phyloP scores from a whole-genome alignment of 257 asterid species.

The Solanum sparsipilum region DNA sequence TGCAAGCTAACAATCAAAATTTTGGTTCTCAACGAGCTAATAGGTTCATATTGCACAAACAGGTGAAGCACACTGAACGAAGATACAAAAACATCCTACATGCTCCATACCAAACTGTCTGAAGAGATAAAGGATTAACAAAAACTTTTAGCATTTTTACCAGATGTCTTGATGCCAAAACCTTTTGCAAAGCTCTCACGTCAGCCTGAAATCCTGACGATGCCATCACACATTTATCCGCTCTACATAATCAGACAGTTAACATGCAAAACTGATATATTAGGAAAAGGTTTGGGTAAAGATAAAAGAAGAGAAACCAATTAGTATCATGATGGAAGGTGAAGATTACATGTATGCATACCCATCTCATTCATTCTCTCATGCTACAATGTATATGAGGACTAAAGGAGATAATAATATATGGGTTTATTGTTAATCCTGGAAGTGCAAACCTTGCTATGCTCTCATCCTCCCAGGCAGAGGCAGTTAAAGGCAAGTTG shows the following conservation, averaged over 20 bases:
- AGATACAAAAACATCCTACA: neutral
- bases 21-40: neutral
- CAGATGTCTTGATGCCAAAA: slow-evolving; percentile 31
- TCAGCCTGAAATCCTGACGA: slow-evolving; percentile 98
- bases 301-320: neutral
- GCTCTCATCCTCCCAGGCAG: neutral
- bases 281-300: neutral
- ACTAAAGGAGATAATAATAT: neutral
- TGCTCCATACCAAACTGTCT: neutral
- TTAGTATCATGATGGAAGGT: neutral
- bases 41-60: neutral
- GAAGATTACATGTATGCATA: neutral
- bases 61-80: neutral
- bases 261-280: neutral
- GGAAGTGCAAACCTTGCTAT: neutral
- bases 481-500: neutral
- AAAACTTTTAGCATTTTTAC: slow-evolving; percentile 17
- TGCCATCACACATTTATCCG: slow-evolving; percentile 80
- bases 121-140: neutral
- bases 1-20: neutral
- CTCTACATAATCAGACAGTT: slow-evolving; percentile 28
- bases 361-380: neutral
- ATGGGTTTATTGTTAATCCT: neutral
- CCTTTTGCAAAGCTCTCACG: slow-evolving; percentile 88
- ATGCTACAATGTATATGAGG: neutral